Conservation (phyloP, 306 rosid species). For the Acacia confusa region DNA sequence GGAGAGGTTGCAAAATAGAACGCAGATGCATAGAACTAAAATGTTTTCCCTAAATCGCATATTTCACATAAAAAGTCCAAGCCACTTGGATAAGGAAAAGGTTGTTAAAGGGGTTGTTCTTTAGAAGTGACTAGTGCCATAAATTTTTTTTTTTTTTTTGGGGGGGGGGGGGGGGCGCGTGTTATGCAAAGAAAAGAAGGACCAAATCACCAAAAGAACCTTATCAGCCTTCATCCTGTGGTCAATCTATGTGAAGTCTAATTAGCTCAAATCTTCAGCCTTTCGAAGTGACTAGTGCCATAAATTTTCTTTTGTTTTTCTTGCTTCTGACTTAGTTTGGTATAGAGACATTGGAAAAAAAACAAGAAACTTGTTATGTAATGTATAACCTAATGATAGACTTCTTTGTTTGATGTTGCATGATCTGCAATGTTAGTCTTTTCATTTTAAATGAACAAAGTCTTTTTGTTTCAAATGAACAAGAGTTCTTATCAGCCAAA, state of each 20-base stretch:
- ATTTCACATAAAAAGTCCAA: not conserved
- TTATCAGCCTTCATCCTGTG: not conserved
- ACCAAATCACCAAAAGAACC: not conserved
- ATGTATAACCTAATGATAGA: slow-evolving; percentile 5
- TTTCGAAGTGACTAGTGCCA: too few relatives aligned
- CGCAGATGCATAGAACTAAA: not conserved
- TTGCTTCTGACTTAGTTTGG: not conserved
- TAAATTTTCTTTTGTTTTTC: too few relatives aligned
- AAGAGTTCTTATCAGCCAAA: not conserved
- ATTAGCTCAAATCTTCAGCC: not conserved
- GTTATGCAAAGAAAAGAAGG: not conserved
- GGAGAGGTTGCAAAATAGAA: not conserved
- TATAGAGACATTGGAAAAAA: not conserved
- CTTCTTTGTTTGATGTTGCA: slow-evolving; percentile 18
- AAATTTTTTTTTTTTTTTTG: too few relatives aligned
- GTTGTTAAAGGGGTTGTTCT: not conserved
- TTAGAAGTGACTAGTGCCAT: not conserved
- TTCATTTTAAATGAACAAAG: too few relatives aligned
- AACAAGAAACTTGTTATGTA: not conserved
- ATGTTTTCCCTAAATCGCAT: not conserved
- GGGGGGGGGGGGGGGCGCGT: not conserved
- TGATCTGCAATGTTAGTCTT: not conserved
- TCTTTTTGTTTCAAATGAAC: slow-evolving; percentile 19
- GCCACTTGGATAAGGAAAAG: not conserved
- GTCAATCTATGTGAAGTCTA: not conserved